Base-by-base conservation (phyloP, 1,284 basidiomycete species). In the Ustilago trichophora region DNA sequence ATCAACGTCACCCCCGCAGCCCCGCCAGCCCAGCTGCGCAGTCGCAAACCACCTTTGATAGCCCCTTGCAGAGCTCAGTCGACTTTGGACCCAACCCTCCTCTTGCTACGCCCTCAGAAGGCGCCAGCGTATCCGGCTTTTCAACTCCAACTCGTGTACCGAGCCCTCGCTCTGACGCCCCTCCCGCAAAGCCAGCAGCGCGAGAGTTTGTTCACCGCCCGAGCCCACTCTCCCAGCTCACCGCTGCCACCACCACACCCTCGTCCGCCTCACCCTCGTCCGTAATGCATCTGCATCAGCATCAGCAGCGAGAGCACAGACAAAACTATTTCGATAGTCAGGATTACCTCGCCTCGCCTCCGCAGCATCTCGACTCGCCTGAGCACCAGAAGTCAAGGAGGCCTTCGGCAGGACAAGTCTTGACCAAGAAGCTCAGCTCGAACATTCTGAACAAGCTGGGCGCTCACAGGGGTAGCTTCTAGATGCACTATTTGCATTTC, bases 351-450 rank as follows among this genome's bases (percentile, higher is more conserved):
- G 13, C 9, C 15, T 18, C 50, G 4, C 32, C 42, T 6, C 24
- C 26, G 5, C 22, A 46, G 27, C 44, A 36, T 34, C n/a, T 31
- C 35, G 16, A 6, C 4, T 25, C 27, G 40, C 26, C 29, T 2
- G 31, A 19, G 11, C n/a, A 10, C n/a, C 15, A 21, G 22, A 55
- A 55, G 44, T 9, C 29, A 8, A 51, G 58, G 12, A 41, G 57
- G 8, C 53, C 64, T 9, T 62, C 58, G 2, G 54, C 65, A 2
- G 65, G 58, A 2, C 58, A 68, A 3, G 24, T 50, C 13, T 32
- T 62, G 34, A 42, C 45, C 35, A 68, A 68, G 54, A 68, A 45
- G 26, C 37, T 62, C 46, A 57, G 60, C 50, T 68, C 58, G 26
- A 62, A 50, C 50, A 42, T 60, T 13, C 53, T 62, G 7, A 43